Evolutionary conservation across 768 basidiomycete species (phyloP), one percentile per base, ranked within the genome.

Genomic region (Mycena chlorophos): DNA sequence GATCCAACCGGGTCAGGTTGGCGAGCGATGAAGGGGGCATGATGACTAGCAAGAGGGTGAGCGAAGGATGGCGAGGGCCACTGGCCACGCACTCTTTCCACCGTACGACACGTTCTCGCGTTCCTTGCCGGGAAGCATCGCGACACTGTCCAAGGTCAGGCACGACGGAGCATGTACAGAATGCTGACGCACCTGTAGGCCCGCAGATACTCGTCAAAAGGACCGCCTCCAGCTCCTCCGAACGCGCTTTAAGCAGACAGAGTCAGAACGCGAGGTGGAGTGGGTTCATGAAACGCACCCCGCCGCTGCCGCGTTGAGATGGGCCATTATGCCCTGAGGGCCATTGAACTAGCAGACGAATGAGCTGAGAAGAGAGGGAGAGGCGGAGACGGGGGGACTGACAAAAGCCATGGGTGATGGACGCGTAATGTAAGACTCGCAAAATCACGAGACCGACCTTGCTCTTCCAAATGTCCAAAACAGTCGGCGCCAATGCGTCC

Each of bases 1-100:
- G 79, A 65, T 99, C 95, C 47, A 98, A 81, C 34, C 81, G 81
- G 0, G 93, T 90, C 10, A 99, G 78, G 62, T 86, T 86, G 6
- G 95, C 95, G 3, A 99, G 79, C 10, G 95, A 89, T 38, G 95
- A 98, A 17, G 90, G 93, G 2, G 97, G 97, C 93, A 99, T 94
- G 51, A 99, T 91, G 61, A 98, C 97, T 98, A 61, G 6, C 26
- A 61, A 52, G 45, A 54, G 57, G 28, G 31, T 52, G 37, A 12
- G 37, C 37, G 8, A 51, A 26, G 37, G 47, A 50, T 49, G 38
- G 58, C 31, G 39, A 40, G 49, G 58, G 60, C 65, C 60, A 66
- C 66, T n/a, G 67, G n/a, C 13, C 40, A 46, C 68, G 66, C 72
- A 88, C 97, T 94, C 79, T 98, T 98, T 69, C 97, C 97, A 61